A percentile compares a stretch with the other conserved stretches of the same genome.
Conservation (phyloP, 495 filamentous ascomycete genomes). For the Aspergillus nanangensis region DNA sequence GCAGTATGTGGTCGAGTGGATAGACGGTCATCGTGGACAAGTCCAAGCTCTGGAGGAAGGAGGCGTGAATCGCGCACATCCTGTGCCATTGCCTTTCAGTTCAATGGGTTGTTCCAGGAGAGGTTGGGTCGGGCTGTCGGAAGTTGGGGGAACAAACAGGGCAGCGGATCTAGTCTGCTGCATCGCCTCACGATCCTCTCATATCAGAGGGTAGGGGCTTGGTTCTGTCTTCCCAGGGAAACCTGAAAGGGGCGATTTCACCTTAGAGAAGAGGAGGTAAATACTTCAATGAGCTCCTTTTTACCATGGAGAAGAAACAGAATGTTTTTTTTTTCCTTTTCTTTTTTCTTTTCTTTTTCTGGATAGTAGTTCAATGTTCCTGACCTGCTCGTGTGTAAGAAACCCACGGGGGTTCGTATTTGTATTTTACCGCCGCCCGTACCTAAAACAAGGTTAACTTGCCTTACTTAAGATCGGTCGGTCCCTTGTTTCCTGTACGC, state of each 20-base stretch:
- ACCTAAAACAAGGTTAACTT: no score
- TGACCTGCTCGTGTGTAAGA: no score
- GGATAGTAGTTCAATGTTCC: no score
- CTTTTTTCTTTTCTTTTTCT: no score
- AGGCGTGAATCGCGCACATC: conserved; percentile 21
- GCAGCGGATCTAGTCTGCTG: conserved; percentile 17
- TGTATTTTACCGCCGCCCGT: background rate
- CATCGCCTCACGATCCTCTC: conserved; percentile 20
- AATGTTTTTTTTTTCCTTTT: no score
- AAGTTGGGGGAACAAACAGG: conserved; percentile 12
- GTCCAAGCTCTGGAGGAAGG: conserved; percentile 10
- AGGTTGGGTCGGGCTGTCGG: conserved; percentile 20
- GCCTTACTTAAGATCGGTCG: no score
- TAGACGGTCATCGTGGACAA: conserved; percentile 8
- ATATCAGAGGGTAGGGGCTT: conserved; percentile 4
- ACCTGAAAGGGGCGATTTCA: no score
- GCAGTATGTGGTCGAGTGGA: conserved; percentile 16
- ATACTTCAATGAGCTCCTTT: no score
- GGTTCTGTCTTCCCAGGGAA: no score
- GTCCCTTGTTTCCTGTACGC: background rate
- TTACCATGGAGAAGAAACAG: no score
- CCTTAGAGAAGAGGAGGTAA: no score
- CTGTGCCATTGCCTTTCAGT: conserved; percentile 30
- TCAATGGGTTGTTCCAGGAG: conserved; percentile 15
- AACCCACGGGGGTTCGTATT: no score